Base-by-base conservation (phyloP, 176 grass and related monocot species). In the Coix lacrymajobi region DNA sequence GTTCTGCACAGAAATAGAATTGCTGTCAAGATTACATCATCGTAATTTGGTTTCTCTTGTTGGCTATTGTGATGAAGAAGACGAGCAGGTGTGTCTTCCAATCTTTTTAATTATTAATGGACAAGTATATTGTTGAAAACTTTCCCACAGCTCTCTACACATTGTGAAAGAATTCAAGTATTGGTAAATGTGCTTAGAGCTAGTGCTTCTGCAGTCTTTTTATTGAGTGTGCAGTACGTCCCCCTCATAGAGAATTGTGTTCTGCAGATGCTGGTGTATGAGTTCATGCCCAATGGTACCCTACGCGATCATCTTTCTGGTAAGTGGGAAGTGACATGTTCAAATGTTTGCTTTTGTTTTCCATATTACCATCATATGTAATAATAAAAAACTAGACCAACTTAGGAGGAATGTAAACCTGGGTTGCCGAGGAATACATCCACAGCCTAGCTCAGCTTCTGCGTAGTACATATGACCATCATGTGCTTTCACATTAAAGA, bases 261-360 rank as follows among this genome's bases (percentile, higher is more conserved):
- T 81, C 88, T 84, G 45, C 84, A 98, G 96, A 98, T 98, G 96
- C 62, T 98, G 66, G 96, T 98, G 69, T 98, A 98, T 83, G 92
- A 98, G 58, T 98, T 91, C 72, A 98, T 98, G 87, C 82, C 89
- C 25, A 95, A 98, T 85, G 96, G 92, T 76, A 98, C 92, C 80
- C 63, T 98, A 48, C 87, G 96, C 39, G 96, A 95, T 80, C 96
- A 95, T 70, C 87, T 98, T 86, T 91, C 88, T 73, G 82, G 96
- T 85, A 80, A 48, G 71, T 19, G 32, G 38, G 12, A 49, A 57
- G 10, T 70, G 1, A 31, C 49, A 26, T 11, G 4, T 65, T 81
- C 11, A 80, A 46, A 70, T 76, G 33, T 64, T 69, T 62, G 9
- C 49, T 60, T 48, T 60, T 29, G 2, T 56, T 62, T 44, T 57